Conservation (phyloP, 495 filamentous ascomycete species). For the Neurospora sp. region DNA sequence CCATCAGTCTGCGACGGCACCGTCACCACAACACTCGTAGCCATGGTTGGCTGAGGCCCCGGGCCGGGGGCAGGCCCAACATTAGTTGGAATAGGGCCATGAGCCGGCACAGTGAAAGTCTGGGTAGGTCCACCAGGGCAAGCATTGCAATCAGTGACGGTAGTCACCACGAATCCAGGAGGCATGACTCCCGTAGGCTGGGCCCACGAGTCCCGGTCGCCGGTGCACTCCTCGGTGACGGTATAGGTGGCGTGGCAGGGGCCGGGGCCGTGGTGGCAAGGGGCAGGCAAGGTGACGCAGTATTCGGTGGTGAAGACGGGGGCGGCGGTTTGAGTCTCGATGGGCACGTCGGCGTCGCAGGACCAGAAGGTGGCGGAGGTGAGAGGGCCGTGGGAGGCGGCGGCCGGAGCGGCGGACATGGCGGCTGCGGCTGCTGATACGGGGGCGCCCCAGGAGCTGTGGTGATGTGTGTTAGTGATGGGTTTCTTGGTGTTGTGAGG, state of each 20-base stretch:
- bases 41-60: neutral
- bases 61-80: neutral
- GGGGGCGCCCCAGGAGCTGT: neutral
- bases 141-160: conserved; percentile 9
- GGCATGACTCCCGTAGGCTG: conserved; percentile 14
- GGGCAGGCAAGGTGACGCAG: conserved; percentile 26
- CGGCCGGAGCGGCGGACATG: neutral
- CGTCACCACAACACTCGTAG: neutral
- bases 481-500: neutral
- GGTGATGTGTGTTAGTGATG: neutral
- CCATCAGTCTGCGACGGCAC: neutral
- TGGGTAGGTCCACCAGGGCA: neutral
- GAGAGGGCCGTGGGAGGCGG: neutral
- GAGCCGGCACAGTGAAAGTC: neutral
- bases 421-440: neutral
- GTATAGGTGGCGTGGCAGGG: conserved; percentile 32
- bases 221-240: conserved; percentile 29
- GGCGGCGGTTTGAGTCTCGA: conserved; percentile 10
- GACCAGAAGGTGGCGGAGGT: conserved; percentile 7
- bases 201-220: conserved; percentile 13
- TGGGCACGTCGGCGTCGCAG: conserved; percentile 2
- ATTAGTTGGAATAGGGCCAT: neutral
- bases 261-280: conserved; percentile 30
- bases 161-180: conserved; percentile 31
- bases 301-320: conserved; percentile 30